Evolutionary conservation across 345 rosid species (phyloP).

Genomic region (Reutealis trisperma): DNA sequence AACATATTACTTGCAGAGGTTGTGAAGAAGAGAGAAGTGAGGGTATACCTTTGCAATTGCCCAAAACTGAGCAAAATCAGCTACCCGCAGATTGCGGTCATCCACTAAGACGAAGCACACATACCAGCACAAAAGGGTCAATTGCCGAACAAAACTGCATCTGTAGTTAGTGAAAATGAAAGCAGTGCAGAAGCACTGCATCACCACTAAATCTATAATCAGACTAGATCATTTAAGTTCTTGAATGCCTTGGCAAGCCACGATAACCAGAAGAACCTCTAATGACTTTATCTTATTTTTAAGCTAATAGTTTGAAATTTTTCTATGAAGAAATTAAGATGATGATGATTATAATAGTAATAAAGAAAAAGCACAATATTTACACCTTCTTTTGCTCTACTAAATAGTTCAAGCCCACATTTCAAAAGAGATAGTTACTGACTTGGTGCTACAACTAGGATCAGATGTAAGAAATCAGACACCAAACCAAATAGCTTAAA

Average conservation of each 20-base stretch:
- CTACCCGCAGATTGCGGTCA: conserved; percentile 99
- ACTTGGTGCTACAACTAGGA: conserved; percentile 10
- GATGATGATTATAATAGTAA: neutral
- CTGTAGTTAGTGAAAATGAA: conserved; percentile 85
- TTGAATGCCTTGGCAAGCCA: conserved; percentile 36
- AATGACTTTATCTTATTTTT: conserved; percentile 28
- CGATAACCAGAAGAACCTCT: conserved; percentile 28
- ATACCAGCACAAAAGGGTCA: conserved; percentile 97
- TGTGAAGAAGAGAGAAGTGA: conserved; percentile 56
- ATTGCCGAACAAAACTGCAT: conserved; percentile 98
- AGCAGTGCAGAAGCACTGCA: conserved; percentile 84
- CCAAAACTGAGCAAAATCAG: conserved; percentile 99
- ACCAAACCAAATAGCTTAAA: conserved; percentile 18
- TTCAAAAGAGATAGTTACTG: conserved; percentile 3
- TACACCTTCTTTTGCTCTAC: conserved; percentile 30
- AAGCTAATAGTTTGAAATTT: conserved; percentile 28
- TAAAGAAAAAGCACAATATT: neutral
- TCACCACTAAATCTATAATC: conserved; percentile 70
- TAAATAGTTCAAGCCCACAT: conserved; percentile 21
- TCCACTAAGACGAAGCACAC: conserved; percentile 99
- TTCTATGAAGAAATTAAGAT: conserved; percentile 10
- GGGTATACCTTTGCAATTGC: conserved; percentile 99
- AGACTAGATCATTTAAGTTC: conserved; percentile 46
- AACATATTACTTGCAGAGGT: conserved; percentile 43
- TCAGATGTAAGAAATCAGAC: conserved; percentile 18